These are phyloP conservation scores for Septoria linicola DNA, from an alignment of 2,329 filamentous ascomycete genomes.

Conservation along the genomic window DNA sequence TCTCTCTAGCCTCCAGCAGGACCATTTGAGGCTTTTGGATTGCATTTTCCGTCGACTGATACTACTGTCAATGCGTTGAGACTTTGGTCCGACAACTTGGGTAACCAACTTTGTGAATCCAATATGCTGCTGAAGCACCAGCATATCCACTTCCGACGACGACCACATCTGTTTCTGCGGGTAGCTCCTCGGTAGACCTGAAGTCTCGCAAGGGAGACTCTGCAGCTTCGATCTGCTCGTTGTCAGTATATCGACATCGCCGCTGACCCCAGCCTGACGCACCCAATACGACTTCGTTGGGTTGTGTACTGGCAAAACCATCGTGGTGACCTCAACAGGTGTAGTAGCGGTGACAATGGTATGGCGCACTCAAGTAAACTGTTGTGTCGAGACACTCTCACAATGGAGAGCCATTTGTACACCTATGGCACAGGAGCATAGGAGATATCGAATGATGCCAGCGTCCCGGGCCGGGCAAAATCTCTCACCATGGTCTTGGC, in stretches of 20 bases:
- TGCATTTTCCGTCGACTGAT: conserved; percentile 20
- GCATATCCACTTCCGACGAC: conserved; percentile 55
- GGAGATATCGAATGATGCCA: conserved; percentile 7
- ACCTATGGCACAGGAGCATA: not conserved
- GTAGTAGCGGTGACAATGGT: no score
- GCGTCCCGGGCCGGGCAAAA: conserved; percentile 6
- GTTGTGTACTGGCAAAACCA: conserved; percentile 24
- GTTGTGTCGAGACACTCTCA: no score
- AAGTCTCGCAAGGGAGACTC: conserved; percentile 26
- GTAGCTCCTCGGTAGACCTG: conserved; percentile 26
- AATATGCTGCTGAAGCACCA: conserved; percentile 36
- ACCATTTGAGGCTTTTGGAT: conserved; percentile 21
- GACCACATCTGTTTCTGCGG: conserved; percentile 44
- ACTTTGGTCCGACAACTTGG: no score
- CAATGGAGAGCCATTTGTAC: not conserved
- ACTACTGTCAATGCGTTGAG: not conserved
- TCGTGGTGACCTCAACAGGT: conserved; percentile 4
- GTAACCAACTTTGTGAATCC: conserved; percentile 31
- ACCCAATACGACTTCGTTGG: conserved; percentile 31
- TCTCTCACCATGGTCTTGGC: not conserved
- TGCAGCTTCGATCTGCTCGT: conserved; percentile 25
- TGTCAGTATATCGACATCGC: not conserved
- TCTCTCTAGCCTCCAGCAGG: conserved; percentile 25
- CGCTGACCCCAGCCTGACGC: not conserved
- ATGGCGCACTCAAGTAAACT: no score